These are phyloP conservation scores for Neonectria ditissima DNA, from an alignment of 2,329 filamentous ascomycete species.

Conservation along the genomic window DNA sequence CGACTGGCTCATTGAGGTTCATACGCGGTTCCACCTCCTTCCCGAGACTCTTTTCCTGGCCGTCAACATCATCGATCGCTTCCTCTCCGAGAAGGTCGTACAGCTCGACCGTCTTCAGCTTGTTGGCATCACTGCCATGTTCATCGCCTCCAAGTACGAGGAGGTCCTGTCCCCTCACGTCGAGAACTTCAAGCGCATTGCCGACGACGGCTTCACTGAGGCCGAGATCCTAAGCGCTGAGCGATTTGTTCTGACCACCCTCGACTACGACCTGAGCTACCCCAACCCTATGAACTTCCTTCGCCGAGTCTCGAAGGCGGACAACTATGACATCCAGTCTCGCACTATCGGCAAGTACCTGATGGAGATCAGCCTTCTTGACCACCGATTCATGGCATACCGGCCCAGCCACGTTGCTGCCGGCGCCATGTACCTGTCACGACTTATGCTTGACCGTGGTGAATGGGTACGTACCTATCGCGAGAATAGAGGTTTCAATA, in stretches of 20 bases:
- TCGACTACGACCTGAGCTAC: constrained; percentile 98
- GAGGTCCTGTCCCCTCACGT: constrained; percentile 97
- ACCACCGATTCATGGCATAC: constrained; percentile 92
- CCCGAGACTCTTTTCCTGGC: constrained; percentile 97
- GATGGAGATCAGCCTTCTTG: constrained; percentile 95
- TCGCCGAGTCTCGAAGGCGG: constrained; percentile 97
- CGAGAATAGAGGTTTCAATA: constrained; percentile 29
- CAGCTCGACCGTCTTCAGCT: constrained; percentile 96
- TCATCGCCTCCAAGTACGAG: constrained; percentile 99
- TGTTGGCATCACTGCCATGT: constrained; percentile 98
- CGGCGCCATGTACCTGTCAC: constrained; percentile 93
- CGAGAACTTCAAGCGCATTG: constrained; percentile 95
- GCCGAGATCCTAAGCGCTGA: constrained; percentile 97
- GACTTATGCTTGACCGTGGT: constrained; percentile 89
- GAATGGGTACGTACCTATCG: constrained; percentile 82
- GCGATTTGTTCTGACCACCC: constrained; percentile 88
- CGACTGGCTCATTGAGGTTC: constrained; percentile 98
- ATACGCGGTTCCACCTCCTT: constrained; percentile 94
- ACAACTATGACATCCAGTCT: constrained; percentile 98
- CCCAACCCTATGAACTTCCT: constrained; percentile 99
- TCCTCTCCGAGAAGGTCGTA: constrained; percentile 94
- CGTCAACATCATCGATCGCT: constrained; percentile 98
- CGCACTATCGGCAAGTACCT: constrained; percentile 97
- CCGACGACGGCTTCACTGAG: constrained; percentile 95
- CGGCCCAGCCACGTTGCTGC: constrained; percentile 92